phyloP scores from a whole-genome alignment of 2,329 filamentous ascomycete genomes.

The Pseudogymnoascus sp. region DNA sequence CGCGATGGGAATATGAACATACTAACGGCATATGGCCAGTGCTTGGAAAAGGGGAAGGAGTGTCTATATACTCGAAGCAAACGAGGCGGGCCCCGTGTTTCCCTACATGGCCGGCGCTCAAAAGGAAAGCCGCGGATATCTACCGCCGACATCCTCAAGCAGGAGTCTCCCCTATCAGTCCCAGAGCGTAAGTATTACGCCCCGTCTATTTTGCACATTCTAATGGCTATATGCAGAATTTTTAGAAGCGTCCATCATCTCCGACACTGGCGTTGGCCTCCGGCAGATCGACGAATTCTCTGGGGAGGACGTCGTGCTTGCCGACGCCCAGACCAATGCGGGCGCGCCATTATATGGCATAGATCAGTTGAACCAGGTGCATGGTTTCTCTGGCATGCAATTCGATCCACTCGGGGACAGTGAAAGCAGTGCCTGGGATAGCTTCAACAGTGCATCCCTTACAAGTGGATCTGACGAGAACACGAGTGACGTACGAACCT shows the following conservation, averaged over 20 bases:
- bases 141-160: conserved; percentile 17
- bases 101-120: conserved; percentile 15
- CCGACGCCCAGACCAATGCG: conserved; percentile 21
- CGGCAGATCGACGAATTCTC: conserved; percentile 40
- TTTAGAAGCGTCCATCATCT: conserved; percentile 29
- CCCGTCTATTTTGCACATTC: conserved; percentile 17
- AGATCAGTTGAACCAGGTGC: conserved; percentile 12
- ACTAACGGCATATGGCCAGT: conserved; percentile 20
- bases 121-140: neutral
- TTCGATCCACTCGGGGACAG: neutral
- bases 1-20: conserved; percentile 9
- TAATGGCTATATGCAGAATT: conserved; percentile 14
- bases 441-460: conserved; percentile 16
- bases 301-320: conserved; percentile 40
- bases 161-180: conserved; percentile 17
- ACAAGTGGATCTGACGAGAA: conserved; percentile 14
- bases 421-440: conserved; percentile 2
- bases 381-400: neutral
- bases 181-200: conserved; percentile 16
- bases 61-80: conserved; percentile 27
- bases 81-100: conserved; percentile 25
- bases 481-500: conserved; percentile 18
- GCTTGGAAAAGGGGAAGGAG: conserved; percentile 24
- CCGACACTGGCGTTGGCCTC: conserved; percentile 43
- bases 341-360: conserved; percentile 9